Evolutionary conservation across 148 eudicot species (phyloP).

Genomic region (Drosera capensis): DNA sequence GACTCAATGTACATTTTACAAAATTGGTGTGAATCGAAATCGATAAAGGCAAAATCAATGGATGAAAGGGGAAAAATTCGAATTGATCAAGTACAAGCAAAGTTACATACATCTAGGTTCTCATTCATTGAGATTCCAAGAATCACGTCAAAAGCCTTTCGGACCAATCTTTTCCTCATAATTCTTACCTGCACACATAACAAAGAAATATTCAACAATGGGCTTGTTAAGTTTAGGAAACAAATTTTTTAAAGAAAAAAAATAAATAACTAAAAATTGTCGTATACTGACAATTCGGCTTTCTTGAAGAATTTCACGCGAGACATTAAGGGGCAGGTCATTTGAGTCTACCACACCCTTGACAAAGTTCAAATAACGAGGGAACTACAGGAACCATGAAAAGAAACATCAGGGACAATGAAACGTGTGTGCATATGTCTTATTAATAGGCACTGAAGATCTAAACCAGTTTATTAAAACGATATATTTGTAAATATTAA

Average conservation of each 20-base stretch:
- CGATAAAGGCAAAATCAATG: background rate
- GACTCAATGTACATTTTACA: too few species aligned
- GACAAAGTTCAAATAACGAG: background rate
- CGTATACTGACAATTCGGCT: slow-evolving; percentile 74
- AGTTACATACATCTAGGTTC: slow-evolving; percentile 50
- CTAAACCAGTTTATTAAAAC: background rate
- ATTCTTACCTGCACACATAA: slow-evolving; percentile 51
- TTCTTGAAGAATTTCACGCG: slow-evolving; percentile 97
- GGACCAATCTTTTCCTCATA: slow-evolving; percentile 81
- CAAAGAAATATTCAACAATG: background rate
- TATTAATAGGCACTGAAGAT: background rate
- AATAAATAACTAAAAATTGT: background rate
- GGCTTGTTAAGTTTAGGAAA: background rate
- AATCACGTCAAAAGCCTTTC: slow-evolving; percentile 97
- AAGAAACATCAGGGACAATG: slow-evolving; percentile 1
- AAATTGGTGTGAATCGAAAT: background rate
- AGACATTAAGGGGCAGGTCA: slow-evolving; percentile 96
- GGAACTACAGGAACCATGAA: slow-evolving; percentile 20
- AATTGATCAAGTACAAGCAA: background rate
- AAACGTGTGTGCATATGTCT: background rate
- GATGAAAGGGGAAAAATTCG: too few species aligned
- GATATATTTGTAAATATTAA: too few species aligned
- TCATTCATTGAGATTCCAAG: slow-evolving; percentile 86
- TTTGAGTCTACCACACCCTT: background rate
- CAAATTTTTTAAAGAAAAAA: background rate